Evolutionary conservation across 2,329 filamentous ascomycete genomes (phyloP).

Genomic region (Sordariomycetes sp.): DNA sequence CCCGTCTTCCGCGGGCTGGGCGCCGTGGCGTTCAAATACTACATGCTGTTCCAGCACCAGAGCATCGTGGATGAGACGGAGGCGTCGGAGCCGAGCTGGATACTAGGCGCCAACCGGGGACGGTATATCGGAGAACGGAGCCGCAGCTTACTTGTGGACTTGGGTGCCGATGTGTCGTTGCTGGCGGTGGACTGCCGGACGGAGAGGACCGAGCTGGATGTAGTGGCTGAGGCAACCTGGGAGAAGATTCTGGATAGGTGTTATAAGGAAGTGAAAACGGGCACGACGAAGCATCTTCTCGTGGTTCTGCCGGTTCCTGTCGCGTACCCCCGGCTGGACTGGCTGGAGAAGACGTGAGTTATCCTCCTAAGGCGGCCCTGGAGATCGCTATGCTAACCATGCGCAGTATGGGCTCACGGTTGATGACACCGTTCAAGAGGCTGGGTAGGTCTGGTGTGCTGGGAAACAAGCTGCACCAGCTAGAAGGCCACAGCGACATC

Average conservation of each 20-base stretch:
- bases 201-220: slow-evolving; percentile 73
- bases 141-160: slow-evolving; percentile 72
- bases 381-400: background rate
- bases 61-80: slow-evolving; percentile 74
- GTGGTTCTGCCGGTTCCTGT: slow-evolving; percentile 79
- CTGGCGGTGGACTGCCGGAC: slow-evolving; percentile 86
- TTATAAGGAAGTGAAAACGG: slow-evolving; percentile 70
- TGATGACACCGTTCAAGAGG: slow-evolving; percentile 84
- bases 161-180: slow-evolving; percentile 71
- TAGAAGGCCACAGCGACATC: slow-evolving; percentile 86
- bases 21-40: slow-evolving; percentile 93
- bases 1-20: slow-evolving; percentile 85
- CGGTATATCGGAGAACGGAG: slow-evolving; percentile 85
- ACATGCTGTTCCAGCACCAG: slow-evolving; percentile 97
- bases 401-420: slow-evolving; percentile 19
- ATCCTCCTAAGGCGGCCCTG: background rate
- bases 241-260: slow-evolving; percentile 79
- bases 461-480: slow-evolving; percentile 72
- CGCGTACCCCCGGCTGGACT: slow-evolving; percentile 65
- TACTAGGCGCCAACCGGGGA: slow-evolving; percentile 67
- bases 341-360: slow-evolving; percentile 59
- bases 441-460: slow-evolving; percentile 74
- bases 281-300: slow-evolving; percentile 80
- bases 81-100: slow-evolving; percentile 80
- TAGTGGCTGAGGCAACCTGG: slow-evolving; percentile 73